Evolutionary conservation across 164 flowering plant species (phyloP), one percentile per base, ranked within the genome.

Genomic region (Dillenia suffruticosa): DNA sequence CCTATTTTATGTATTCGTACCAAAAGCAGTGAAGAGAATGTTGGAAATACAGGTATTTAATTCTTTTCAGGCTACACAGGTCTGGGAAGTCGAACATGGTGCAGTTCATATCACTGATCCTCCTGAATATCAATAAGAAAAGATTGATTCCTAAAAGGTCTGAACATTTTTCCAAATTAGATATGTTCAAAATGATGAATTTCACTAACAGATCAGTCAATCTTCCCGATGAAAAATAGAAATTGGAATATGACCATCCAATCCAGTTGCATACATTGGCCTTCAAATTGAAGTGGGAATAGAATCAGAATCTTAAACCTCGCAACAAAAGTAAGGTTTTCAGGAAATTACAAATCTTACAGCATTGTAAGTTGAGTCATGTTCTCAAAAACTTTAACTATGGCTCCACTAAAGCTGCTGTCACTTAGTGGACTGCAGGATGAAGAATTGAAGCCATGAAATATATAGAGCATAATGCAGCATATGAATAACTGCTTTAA

Each of bases 101-200:
- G 54, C 89, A 82, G n/a, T 62, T 68, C 54, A 85, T 59, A 48
- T 90, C 97, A 69, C 83, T 81, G 12, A 88, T 86, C 70, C 89
- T 84, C 84, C 95, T 90, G 83, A 19, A 1, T 19, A 19, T 19
- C 22, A 19, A 19, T 1, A 19, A 19, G 22, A 19, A 19, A 19
- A 19, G 22, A 19, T 19, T 19, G 22, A 19, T 19, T 19, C 22
- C 1, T 19, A 19, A 1, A 19, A 19, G 22, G 22, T 19, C 8
- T 11, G 16, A 17, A 68, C 44, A 17, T 12, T 19, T 19, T 19
- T 19, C 22, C 22, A 19, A 19, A 19, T 19, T 19, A 19, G 22
- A 19, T 19, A 19, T 19, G 22, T 19, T 19, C 22, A 19, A 19
- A 56, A 55, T 40, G 51, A 63, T 44, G 51, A 15, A n/a, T 32